A percentile compares a stretch with the other conserved stretches of the same genome.
phyloP scores from a whole-genome alignment of 495 filamentous ascomycete genomes.

The Aspergillus funiculosus region DNA sequence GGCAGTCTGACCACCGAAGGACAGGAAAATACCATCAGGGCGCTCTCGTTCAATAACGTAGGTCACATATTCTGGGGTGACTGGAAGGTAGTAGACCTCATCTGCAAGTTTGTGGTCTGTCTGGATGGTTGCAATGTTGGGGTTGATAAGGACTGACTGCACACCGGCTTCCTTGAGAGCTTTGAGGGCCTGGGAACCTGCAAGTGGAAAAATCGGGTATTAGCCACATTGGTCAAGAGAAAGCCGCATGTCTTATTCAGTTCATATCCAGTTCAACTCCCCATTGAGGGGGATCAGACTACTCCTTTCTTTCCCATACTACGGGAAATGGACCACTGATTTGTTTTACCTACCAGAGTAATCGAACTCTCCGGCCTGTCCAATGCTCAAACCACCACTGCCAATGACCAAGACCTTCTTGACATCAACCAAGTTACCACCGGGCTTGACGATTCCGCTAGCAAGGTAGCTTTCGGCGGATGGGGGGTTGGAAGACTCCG shows the following conservation, averaged over 20 bases:
- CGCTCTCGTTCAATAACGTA: constrained; percentile 91
- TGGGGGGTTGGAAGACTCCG: constrained; percentile 59
- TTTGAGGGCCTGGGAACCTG: constrained; percentile 95
- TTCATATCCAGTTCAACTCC: too few species aligned
- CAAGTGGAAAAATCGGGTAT: constrained; percentile 2
- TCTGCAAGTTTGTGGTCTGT: constrained; percentile 96
- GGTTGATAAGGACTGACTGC: constrained; percentile 92
- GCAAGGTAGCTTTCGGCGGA: constrained; percentile 82
- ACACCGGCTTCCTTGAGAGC: constrained; percentile 94
- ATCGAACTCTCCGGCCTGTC: constrained; percentile 95
- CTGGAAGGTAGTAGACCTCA: constrained; percentile 96
- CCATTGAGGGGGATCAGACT: not conserved
- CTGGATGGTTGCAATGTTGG: constrained; percentile 98
- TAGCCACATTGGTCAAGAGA: constrained; percentile 6
- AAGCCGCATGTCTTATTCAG: too few species aligned
- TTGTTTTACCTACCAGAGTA: constrained; percentile 70
- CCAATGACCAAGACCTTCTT: constrained; percentile 95
- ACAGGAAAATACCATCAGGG: constrained; percentile 93
- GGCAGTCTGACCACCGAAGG: constrained; percentile 92
- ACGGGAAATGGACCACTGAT: not conserved
- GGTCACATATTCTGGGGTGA: constrained; percentile 94
- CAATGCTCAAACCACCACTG: constrained; percentile 90
- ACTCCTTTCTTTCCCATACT: not conserved
- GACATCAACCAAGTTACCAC: constrained; percentile 73
- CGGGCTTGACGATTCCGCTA: constrained; percentile 73